Base-by-base conservation (phyloP, 257 asterid genomes). In the Phtheirospermum japonicum region DNA sequence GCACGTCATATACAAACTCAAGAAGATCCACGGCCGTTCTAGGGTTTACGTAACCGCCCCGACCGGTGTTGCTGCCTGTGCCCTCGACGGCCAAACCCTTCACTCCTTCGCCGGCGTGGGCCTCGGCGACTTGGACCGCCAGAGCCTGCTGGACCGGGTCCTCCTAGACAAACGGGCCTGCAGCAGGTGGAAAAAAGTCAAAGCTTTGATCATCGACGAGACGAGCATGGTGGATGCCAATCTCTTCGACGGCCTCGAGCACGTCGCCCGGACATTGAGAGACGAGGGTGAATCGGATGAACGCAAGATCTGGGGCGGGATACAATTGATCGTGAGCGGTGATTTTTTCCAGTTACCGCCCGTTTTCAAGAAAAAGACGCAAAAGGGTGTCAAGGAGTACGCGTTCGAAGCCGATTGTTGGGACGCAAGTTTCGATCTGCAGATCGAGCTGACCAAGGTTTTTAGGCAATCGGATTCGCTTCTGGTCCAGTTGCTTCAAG, bases 321-420 rank as follows among this genome's bases (percentile, higher is more conserved):
- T 89, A 60, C 95, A 89, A 65, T 68, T 89, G 66, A 82, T 89
- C 57, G 95, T 79, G 69, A 68, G 94, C 36, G 97, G 94, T 16
- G 95, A 89, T 58, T 89, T 89, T 78, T 83, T 77, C 64, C 94
- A 89, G 63, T 64, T 88, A 54, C 94, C 94, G 14, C 94, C 96
- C 2, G 57, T 83, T 56, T 9, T 34, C 13, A 67, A 34, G 46
- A 62, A 73, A 49, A 34, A 36, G 63, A 73, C 1, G 28, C 1
- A 64, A 52, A 28, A 58, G 57, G 30, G 2, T 3, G 64, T 3
- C 8, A 86, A 73, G 63, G 76, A 67, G 34, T 86, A 72, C 46
- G 83, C 89, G 11, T 86, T 86, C 12, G 89, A 86, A 75, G 85
- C 95, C 9, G 86, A 80, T 58, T 84, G 85, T 65, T 84, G 95